A percentile compares a stretch with the other conserved stretches of the same genome.
Evolutionary conservation across 2,329 filamentous ascomycete species (phyloP).

Genomic region (Fusarium sp.): DNA sequence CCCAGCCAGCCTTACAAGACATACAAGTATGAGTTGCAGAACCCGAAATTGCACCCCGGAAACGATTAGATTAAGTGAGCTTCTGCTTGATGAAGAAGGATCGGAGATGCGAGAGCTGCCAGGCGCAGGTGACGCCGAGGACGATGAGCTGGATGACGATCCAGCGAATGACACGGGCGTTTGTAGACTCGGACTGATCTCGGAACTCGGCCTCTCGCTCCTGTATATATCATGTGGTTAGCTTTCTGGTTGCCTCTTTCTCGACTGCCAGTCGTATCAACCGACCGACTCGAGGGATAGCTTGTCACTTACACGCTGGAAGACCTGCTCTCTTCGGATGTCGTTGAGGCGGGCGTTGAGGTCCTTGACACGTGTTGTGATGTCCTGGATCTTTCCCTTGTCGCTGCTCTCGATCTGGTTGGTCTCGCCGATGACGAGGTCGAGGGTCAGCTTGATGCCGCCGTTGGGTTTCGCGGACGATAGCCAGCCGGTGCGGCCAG

Average conservation of each 20-base stretch:
- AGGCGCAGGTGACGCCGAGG: slow-evolving; percentile 86
- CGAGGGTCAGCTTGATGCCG: slow-evolving; percentile 82
- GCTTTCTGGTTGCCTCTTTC: neutral
- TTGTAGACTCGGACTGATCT: slow-evolving; percentile 95
- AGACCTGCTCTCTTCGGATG: slow-evolving; percentile 92
- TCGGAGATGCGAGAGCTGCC: slow-evolving; percentile 94
- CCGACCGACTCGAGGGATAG: neutral
- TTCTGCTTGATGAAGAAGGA: slow-evolving; percentile 99
- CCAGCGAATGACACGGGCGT: slow-evolving; percentile 91
- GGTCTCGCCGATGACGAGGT: slow-evolving; percentile 93
- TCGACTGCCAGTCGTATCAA: neutral
- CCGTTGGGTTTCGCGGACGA: slow-evolving; percentile 69
- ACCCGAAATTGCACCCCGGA: slow-evolving; percentile 13
- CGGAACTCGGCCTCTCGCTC: slow-evolving; percentile 98
- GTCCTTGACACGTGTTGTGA: slow-evolving; percentile 87
- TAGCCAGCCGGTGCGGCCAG: slow-evolving; percentile 75
- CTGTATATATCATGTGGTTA: slow-evolving; percentile 54
- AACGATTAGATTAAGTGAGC: slow-evolving; percentile 71
- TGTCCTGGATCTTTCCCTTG: slow-evolving; percentile 90
- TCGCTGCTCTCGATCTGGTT: slow-evolving; percentile 92
- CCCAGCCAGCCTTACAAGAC: slow-evolving; percentile 14
- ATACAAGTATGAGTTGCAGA: slow-evolving; percentile 6
- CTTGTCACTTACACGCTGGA: slow-evolving; percentile 75
- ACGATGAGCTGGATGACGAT: slow-evolving; percentile 88
- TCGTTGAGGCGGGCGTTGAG: slow-evolving; percentile 86